Percentiles rank a stretch among this genome's conserved stretches.
Evolutionary conservation across 2,329 filamentous ascomycete species (phyloP).

Genomic region (Exophiala spinifera): DNA sequence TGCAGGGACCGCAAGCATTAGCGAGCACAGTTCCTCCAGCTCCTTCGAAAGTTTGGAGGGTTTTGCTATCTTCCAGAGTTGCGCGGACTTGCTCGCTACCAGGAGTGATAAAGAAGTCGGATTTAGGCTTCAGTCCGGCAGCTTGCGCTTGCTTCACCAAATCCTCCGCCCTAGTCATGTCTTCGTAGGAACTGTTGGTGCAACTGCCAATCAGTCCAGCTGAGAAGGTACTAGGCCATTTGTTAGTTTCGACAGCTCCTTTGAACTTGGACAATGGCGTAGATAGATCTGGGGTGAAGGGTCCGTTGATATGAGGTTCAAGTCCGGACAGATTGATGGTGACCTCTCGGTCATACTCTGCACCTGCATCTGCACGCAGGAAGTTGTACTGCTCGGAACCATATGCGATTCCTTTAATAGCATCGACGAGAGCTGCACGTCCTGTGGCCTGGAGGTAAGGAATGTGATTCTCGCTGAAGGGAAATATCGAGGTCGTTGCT

Average conservation of each 20-base stretch:
- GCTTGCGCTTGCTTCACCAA: conserved; percentile 86
- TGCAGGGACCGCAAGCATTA: conserved; percentile 88
- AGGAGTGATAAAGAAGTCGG: conserved; percentile 93
- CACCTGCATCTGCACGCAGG: conserved; percentile 73
- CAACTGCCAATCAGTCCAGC: conserved; percentile 95
- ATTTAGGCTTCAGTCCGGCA: conserved; percentile 84
- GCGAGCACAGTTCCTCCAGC: conserved; percentile 88
- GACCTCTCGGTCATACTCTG: conserved; percentile 86
- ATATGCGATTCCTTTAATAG: conserved; percentile 61
- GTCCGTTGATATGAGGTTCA: conserved; percentile 95
- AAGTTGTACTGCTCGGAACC: conserved; percentile 59
- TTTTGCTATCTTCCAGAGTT: conserved; percentile 84
- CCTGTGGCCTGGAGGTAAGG: conserved; percentile 86
- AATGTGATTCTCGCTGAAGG: conserved; percentile 78
- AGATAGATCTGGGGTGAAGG: conserved; percentile 92
- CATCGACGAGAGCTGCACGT: conserved; percentile 65
- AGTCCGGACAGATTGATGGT: conserved; percentile 85
- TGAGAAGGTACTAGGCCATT: conserved; percentile 88
- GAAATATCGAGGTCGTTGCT: conserved; percentile 94
- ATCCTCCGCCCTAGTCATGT: conserved; percentile 94
- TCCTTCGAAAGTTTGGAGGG: conserved; percentile 76
- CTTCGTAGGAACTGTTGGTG: conserved; percentile 97
- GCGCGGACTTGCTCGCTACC: conserved; percentile 96
- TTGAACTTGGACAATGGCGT: conserved; percentile 90
- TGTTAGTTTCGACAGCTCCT: conserved; percentile 73